Conservation (phyloP, 805 yeast genomes). For the Dipodascopsis uninucleata region DNA sequence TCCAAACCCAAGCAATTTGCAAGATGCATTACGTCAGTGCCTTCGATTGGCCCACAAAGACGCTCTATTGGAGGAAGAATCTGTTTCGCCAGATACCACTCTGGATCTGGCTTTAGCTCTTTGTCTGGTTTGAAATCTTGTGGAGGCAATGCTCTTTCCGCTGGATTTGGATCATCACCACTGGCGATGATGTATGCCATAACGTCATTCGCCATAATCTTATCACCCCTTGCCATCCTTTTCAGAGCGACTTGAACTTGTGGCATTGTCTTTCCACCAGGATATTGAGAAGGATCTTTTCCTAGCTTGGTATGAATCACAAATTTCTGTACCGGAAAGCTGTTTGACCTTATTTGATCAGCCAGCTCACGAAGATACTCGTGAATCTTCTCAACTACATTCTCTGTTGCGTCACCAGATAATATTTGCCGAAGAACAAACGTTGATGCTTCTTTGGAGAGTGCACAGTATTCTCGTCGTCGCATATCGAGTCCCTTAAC, state of each 20-base stretch:
- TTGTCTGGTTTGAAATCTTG: constrained; percentile 50
- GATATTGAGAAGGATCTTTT: constrained; percentile 82
- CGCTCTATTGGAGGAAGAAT: constrained; percentile 88
- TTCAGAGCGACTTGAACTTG: constrained; percentile 84
- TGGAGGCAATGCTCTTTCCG: constrained; percentile 80
- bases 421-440: constrained; percentile 68
- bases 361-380: constrained; percentile 62
- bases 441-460: constrained; percentile 83
- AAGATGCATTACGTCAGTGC: constrained; percentile 73
- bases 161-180: constrained; percentile 44
- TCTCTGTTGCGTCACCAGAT: constrained; percentile 68
- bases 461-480: constrained; percentile 92
- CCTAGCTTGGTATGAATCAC: constrained; percentile 84
- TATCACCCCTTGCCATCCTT: constrained; percentile 76
- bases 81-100: constrained; percentile 81
- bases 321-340: constrained; percentile 61
- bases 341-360: constrained; percentile 53
- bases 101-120: constrained; percentile 52
- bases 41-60: constrained; percentile 77
- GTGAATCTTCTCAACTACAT: constrained; percentile 66
- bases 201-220: constrained; percentile 83
- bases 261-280: constrained; percentile 76
- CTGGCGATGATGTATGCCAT: constrained; percentile 77
- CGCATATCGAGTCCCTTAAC: constrained; percentile 96
- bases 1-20: constrained; percentile 79